Conservation (phyloP, 2,329 filamentous ascomycete genomes). For the Arthrinium phaeospermum region DNA sequence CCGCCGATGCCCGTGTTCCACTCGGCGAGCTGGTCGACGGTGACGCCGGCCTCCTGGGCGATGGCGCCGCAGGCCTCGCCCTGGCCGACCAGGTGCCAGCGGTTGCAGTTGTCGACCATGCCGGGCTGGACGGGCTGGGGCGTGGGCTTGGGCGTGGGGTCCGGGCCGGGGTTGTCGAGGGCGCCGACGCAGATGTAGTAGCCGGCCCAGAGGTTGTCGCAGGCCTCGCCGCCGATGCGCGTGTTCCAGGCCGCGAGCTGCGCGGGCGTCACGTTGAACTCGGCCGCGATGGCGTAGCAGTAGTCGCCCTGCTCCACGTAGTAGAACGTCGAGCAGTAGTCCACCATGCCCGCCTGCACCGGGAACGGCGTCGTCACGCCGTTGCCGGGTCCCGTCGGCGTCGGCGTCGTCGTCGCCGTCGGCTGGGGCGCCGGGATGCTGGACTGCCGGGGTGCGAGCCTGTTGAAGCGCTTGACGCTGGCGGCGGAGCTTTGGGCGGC, state of each 20-base stretch:
- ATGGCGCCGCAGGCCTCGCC: neutral
- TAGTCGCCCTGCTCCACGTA: neutral
- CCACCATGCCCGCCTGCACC: neutral
- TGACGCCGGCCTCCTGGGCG: neutral
- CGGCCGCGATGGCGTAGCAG: no score
- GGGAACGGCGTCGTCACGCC: neutral
- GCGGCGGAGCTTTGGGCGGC: no score
- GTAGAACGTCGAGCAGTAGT: neutral
- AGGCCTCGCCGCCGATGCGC: no score
- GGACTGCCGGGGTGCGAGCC: no score
- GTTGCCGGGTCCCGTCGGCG: neutral
- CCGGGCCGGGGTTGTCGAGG: no score
- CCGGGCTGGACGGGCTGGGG: conserved; percentile 5
- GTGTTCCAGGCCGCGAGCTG: no score
- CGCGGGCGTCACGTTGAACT: no score
- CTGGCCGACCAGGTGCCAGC: neutral
- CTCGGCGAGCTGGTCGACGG: neutral
- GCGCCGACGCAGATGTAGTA: no score
- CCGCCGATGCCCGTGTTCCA: conserved; percentile 14
- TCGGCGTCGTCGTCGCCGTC: neutral
- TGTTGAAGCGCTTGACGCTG: no score
- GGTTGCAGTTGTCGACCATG: neutral
- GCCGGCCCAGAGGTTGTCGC: no score
- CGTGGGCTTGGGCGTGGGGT: neutral
- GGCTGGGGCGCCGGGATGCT: neutral